Percentiles rank a stretch among this genome's conserved stretches.
These are phyloP conservation scores for Mallotus japonicus DNA, from an alignment of 441 rosid genomes.

Conservation along the genomic window DNA sequence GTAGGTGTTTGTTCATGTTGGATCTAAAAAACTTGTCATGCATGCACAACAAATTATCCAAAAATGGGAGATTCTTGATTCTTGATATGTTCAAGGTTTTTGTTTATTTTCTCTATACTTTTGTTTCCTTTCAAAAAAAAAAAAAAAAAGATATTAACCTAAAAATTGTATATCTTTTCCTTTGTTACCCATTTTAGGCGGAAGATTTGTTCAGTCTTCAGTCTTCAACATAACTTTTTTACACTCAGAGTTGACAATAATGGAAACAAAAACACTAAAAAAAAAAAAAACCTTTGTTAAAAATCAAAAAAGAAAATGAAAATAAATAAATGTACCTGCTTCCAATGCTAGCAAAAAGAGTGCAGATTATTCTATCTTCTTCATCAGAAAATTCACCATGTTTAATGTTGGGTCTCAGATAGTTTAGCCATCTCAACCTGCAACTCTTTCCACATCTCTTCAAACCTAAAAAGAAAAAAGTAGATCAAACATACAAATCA, in stretches of 20 bases:
- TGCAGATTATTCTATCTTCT: slow-evolving; percentile 52
- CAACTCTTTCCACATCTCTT: slow-evolving; percentile 74
- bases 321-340: slow-evolving; percentile 41
- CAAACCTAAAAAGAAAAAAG: slow-evolving; percentile 36
- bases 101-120: not conserved
- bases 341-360: slow-evolving; percentile 54
- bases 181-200: slow-evolving; percentile 23
- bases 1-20: slow-evolving; percentile 24
- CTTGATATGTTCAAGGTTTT: not conserved
- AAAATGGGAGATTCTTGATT: slow-evolving; percentile 29
- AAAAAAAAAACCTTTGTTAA: not conserved
- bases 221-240: not conserved
- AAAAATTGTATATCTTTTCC: not conserved
- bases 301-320: not conserved
- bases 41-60: slow-evolving; percentile 30
- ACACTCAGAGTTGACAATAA: not conserved
- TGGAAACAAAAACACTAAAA: not conserved
- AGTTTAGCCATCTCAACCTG: slow-evolving; percentile 66
- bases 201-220: not conserved
- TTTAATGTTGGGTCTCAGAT: slow-evolving; percentile 63
- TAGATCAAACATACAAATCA: not conserved
- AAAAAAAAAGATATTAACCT: not conserved
- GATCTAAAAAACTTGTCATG: slow-evolving; percentile 35
- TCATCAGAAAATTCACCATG: slow-evolving; percentile 63
- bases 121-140: too few species aligned